Base-by-base conservation (phyloP, 495 filamentous ascomycete species). In the Xylaria scruposa region DNA sequence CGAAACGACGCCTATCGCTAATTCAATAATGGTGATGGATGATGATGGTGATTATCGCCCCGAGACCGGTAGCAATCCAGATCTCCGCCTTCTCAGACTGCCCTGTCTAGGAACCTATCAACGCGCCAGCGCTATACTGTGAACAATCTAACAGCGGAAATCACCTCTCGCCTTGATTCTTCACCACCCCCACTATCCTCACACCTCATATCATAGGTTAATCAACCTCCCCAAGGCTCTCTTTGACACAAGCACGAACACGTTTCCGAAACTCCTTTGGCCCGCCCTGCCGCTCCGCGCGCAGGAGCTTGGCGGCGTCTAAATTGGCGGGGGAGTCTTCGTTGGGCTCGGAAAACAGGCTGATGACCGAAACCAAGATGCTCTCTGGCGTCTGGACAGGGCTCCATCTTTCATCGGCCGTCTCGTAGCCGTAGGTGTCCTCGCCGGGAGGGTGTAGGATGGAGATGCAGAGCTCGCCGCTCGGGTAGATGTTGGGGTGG, bases 361-460 rank as follows among this genome's bases (percentile, higher is more conserved):
- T 95, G 77, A 99, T 97, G 17, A 97, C 94, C 68, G 92, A 95
- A 10, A 99, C 79, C 17, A 99, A 84, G 67, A 99, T 98, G 4
- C 94, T 95, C 83, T 98, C 97, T 58, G 97, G 97, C 1, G 93
- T 95, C 81, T 98, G 96, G 1, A 98, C 96, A n/a, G 96, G 96
- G 29, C 89, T 93, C 96, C 96, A 99, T 59, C 96, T 89, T 85
- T 99, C 96, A 40, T 90, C 85, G n/a, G 93, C 94, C 15, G 88
- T 87, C 80, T 98, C 97, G 81, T 99, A 99, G 31, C 96, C 95
- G 82, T 93, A 97, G 76, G 94, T 92, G 79, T 99, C 96, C 77
- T 98, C 94, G 83, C 95, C 94, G 1, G 97, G 97, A 1, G 95
- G 93, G 82, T 99, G 97, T 29, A 99, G 86, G 83, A 99, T 98